Conservation (phyloP, 2,329 filamentous ascomycete genomes). For the Fusarium robinianum region DNA sequence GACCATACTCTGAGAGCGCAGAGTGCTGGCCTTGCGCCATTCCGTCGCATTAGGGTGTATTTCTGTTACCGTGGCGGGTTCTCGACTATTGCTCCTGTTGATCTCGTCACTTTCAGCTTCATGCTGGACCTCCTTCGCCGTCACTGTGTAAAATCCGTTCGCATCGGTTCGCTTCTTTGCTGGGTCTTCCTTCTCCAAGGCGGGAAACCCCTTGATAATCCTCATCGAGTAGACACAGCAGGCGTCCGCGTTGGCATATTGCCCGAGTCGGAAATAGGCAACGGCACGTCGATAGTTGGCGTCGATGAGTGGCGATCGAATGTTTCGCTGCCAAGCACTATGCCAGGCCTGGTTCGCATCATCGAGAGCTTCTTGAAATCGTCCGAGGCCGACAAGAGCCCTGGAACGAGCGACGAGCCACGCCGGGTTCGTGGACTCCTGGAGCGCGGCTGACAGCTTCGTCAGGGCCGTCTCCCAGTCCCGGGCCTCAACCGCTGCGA, state of each 20-base stretch:
- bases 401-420: constrained; percentile 86
- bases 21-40: constrained; percentile 49
- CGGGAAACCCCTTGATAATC: constrained; percentile 41
- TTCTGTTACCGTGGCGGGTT: constrained; percentile 5
- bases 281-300: constrained; percentile 82
- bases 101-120: constrained; percentile 40
- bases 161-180: constrained; percentile 44
- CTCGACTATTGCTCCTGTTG: constrained; percentile 28
- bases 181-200: constrained; percentile 41
- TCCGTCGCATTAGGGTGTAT: constrained; percentile 26
- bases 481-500: constrained; percentile 64
- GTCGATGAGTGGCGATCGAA: constrained; percentile 75
- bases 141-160: constrained; percentile 54
- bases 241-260: constrained; percentile 75
- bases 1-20: constrained; percentile 54
- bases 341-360: constrained; percentile 71
- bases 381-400: constrained; percentile 69
- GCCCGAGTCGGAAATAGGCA: constrained; percentile 69
- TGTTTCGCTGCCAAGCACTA: constrained; percentile 67
- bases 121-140: constrained; percentile 36
- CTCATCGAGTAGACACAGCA: constrained; percentile 65
- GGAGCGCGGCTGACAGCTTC: constrained; percentile 69
- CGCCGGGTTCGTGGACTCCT: constrained; percentile 67
- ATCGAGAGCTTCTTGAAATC: constrained; percentile 66
- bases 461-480: constrained; percentile 71